Evolutionary conservation across 1,284 basidiomycete species (phyloP).

Genomic region (Amylostereum areolatum): DNA sequence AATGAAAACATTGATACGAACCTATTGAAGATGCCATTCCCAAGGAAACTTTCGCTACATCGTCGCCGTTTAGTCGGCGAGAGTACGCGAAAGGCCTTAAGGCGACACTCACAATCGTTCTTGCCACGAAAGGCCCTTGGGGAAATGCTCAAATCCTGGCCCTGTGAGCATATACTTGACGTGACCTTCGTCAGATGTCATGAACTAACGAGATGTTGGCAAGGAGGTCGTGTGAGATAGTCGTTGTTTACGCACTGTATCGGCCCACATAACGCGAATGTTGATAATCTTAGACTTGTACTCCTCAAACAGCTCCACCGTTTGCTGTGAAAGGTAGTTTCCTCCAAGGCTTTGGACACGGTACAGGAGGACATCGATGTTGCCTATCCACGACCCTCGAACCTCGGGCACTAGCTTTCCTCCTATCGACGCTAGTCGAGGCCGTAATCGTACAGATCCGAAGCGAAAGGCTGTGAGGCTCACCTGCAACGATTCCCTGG

Average conservation of each 20-base stretch:
- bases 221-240: not conserved
- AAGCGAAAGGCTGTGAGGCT: too few relatives aligned
- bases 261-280: slow-evolving; percentile 53
- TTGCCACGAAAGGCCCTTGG: slow-evolving; percentile 2
- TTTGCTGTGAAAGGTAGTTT: slow-evolving; percentile 52
- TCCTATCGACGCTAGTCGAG: too few relatives aligned
- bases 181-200: slow-evolving; percentile 1
- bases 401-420: too few relatives aligned
- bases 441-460: too few relatives aligned
- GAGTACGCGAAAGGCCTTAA: not conserved
- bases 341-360: too few relatives aligned
- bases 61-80: not conserved
- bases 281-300: slow-evolving; percentile 60
- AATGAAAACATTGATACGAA: slow-evolving; percentile 19
- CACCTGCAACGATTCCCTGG: too few relatives aligned
- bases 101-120: slow-evolving; percentile 1
- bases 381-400: too few relatives aligned
- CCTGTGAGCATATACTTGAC: slow-evolving; percentile 6
- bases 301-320: slow-evolving; percentile 48
- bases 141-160: slow-evolving; percentile 3
- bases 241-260: slow-evolving; percentile 38
- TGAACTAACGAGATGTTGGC: not conserved
- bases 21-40: slow-evolving; percentile 64
- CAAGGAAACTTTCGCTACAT: slow-evolving; percentile 32
- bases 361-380: too few relatives aligned